Conservation (phyloP, 805 yeast species). For the Wickerhamiella musiphila region DNA sequence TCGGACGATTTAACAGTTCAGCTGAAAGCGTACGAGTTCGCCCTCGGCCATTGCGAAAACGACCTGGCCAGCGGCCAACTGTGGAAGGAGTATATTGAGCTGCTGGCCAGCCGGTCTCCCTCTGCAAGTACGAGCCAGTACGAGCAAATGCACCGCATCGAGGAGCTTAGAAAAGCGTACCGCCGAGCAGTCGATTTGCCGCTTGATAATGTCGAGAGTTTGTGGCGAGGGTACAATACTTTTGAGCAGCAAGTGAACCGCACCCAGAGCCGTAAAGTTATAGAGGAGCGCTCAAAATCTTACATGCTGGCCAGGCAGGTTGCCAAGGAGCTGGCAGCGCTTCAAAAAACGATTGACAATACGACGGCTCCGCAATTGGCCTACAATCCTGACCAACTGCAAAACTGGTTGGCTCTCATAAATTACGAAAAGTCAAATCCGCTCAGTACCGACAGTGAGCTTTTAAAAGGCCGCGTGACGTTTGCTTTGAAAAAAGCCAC, state of each 20-base stretch:
- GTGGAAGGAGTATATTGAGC: constrained; percentile 73
- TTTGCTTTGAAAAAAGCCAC: constrained; percentile 61
- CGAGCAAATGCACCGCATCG: constrained; percentile 72
- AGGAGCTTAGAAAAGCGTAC: constrained; percentile 55
- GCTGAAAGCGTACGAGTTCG: constrained; percentile 83
- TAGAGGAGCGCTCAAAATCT: constrained; percentile 63
- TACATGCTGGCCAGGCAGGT: constrained; percentile 78
- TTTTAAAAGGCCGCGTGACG: constrained; percentile 38
- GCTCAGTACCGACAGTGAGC: constrained; percentile 35
- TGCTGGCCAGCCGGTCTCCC: constrained; percentile 54
- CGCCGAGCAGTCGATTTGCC: constrained; percentile 63
- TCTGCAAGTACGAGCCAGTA: constrained; percentile 49
- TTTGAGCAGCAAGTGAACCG: constrained; percentile 71
- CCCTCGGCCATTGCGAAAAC: constrained; percentile 56
- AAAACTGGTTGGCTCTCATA: constrained; percentile 58
- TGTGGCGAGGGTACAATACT: constrained; percentile 65
- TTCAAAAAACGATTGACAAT: constrained; percentile 35
- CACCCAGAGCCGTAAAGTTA: constrained; percentile 65
- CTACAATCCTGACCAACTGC: constrained; percentile 26
- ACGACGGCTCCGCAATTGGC: constrained; percentile 18
- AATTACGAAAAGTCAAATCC: constrained; percentile 63
- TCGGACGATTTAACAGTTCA: constrained; percentile 59
- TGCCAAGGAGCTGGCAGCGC: constrained; percentile 48
- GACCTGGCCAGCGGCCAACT: constrained; percentile 55
- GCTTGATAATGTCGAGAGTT: constrained; percentile 47